phyloP scores from a whole-genome alignment of 345 rosid genomes.

The Noccaea caerulescens region DNA sequence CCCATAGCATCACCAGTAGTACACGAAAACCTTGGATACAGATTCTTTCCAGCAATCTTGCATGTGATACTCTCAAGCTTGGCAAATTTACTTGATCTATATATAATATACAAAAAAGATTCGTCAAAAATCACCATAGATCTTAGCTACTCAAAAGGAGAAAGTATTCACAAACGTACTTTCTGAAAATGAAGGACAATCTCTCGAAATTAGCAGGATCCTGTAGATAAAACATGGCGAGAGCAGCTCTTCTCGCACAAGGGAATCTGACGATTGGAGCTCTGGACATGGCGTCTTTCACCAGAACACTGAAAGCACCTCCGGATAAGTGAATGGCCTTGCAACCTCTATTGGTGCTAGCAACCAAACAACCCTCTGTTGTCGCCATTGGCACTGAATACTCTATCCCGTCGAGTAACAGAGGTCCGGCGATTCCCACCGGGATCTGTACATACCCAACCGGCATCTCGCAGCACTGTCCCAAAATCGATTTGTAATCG shows the following conservation, averaged over 20 bases:
- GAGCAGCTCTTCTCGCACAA: conserved; percentile 51
- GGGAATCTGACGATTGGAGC: conserved; percentile 57
- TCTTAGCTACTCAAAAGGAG: neutral
- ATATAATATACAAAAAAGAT: neutral
- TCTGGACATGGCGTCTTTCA: conserved; percentile 55
- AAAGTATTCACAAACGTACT: conserved; percentile 26
- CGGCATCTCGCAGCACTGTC: conserved; percentile 71
- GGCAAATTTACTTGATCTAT: conserved; percentile 63
- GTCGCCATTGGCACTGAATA: conserved; percentile 62
- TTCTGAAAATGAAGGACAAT: conserved; percentile 49
- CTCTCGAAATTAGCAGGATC: conserved; percentile 53
- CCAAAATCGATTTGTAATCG: conserved; percentile 55
- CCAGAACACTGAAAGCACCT: conserved; percentile 46
- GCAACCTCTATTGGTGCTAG: conserved; percentile 62
- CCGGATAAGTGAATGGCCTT: conserved; percentile 55
- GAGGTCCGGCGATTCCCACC: conserved; percentile 61
- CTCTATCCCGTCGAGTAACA: conserved; percentile 53
- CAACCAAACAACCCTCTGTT: conserved; percentile 63
- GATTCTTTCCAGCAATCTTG: conserved; percentile 58
- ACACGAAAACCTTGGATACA: conserved; percentile 59
- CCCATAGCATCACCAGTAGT: conserved; percentile 79
- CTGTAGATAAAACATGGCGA: conserved; percentile 47
- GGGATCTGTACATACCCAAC: conserved; percentile 64
- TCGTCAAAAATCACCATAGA: neutral
- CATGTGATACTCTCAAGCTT: conserved; percentile 52